Evolutionary conservation across 352 stramenopile genomes (phyloP).

Genomic region (Globisporangium iwayamae): DNA sequence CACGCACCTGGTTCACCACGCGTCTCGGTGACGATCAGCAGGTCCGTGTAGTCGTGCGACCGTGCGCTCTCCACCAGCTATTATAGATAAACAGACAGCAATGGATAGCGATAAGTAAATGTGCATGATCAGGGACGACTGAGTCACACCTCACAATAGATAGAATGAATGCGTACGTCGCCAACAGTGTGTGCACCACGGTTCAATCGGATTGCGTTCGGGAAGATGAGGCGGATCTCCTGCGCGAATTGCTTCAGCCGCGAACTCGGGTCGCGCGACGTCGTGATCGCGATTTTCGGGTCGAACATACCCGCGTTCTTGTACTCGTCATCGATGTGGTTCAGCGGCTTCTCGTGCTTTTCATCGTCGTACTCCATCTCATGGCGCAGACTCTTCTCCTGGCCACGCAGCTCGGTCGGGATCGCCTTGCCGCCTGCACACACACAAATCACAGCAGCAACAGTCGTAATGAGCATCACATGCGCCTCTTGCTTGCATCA

Average conservation of each 20-base stretch:
- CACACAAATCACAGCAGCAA: neutral
- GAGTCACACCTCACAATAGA: neutral
- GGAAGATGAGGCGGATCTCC: conserved; percentile 98
- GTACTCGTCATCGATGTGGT: conserved; percentile 99
- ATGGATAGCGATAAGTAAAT: neutral
- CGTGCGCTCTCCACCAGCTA: conserved; percentile 96
- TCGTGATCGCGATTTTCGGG: conserved; percentile 98
- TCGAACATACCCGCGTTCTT: conserved; percentile 96
- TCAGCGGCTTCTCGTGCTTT: conserved; percentile 82
- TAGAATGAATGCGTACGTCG: conserved; percentile 41
- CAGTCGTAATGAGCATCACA: conserved; percentile 4
- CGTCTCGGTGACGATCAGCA: conserved; percentile 98
- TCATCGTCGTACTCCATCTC: conserved; percentile 93
- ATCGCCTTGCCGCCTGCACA: conserved; percentile 90
- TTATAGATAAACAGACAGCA: conserved; percentile 23
- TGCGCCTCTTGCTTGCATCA: neutral
- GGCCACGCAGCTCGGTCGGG: conserved; percentile 94
- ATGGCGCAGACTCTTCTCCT: conserved; percentile 90
- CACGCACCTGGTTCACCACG: conserved; percentile 92
- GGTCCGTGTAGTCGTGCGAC: conserved; percentile 97
- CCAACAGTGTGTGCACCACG: conserved; percentile 93
- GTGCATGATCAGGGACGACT: neutral
- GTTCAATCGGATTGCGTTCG: conserved; percentile 98
- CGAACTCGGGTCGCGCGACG: conserved; percentile 94
- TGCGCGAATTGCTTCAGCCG: conserved; percentile 99